Percentiles rank a stretch among this genome's conserved stretches.
phyloP scores from a whole-genome alignment of 1,284 basidiomycete species.

The Rhizoctonia solani region DNA sequence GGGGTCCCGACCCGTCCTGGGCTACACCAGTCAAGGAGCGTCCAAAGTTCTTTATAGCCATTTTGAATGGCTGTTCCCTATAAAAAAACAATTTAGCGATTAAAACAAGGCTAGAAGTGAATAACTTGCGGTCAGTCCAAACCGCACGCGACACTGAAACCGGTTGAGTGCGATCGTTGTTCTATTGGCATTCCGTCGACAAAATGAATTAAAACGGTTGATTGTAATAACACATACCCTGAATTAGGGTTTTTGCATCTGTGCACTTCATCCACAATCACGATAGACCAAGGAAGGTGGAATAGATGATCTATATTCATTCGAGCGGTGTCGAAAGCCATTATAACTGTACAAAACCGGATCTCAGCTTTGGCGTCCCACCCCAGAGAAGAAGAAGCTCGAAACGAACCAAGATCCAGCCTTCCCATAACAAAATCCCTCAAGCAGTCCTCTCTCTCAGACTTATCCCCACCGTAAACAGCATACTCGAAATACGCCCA shows the following conservation, averaged over 20 bases:
- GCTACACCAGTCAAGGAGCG: constrained; percentile 79
- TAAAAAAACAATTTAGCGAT: neutral
- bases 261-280: constrained; percentile 85
- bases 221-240: too few species aligned
- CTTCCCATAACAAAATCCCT: constrained; percentile 73
- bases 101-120: neutral
- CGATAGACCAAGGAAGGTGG: constrained; percentile 64
- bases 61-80: constrained; percentile 83
- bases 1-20: constrained; percentile 67
- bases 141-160: constrained; percentile 64
- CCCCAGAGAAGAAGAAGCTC: neutral
- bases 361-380: constrained; percentile 25
- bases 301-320: constrained; percentile 67
- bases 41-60: constrained; percentile 80
- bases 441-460: constrained; percentile 58
- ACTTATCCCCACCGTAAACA: constrained; percentile 58
- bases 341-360: constrained; percentile 63
- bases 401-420: constrained; percentile 67
- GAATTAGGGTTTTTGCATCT: constrained; percentile 73
- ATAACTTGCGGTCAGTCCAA: constrained; percentile 65
- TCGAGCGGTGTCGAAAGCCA: constrained; percentile 70
- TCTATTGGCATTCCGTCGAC: constrained; percentile 44
- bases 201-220: too few species aligned
- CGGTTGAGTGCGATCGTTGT: constrained; percentile 65
- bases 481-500: constrained; percentile 84